Evolutionary conservation across 2,329 filamentous ascomycete species (phyloP).

Genomic region (Incumbomyces delicatus): DNA sequence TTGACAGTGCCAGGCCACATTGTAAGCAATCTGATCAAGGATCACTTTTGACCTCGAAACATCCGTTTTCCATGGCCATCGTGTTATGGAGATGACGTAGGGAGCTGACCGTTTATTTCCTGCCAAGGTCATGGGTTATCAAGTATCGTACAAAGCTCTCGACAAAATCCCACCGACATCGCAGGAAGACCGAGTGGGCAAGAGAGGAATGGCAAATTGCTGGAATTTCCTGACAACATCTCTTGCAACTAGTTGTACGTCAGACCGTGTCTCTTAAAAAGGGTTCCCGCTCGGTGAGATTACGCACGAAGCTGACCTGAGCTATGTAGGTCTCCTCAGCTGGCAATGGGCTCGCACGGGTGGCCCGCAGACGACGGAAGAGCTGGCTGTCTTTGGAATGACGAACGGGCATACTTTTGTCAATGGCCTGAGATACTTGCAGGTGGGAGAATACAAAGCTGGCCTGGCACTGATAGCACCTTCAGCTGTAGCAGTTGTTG

Average conservation of each 20-base stretch:
- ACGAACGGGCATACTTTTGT: background rate
- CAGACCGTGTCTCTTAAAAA: background rate
- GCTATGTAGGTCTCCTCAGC: background rate
- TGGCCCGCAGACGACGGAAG: background rate
- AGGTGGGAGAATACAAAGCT: background rate
- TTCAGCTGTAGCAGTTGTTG: background rate
- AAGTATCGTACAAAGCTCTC: background rate
- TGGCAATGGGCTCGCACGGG: background rate
- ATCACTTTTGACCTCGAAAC: background rate
- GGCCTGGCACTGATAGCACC: background rate
- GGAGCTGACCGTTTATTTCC: too few relatives aligned
- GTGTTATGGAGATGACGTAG: too few relatives aligned
- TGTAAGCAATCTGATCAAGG: background rate
- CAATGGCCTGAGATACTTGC: background rate
- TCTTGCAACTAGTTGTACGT: background rate
- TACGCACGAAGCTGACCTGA: background rate
- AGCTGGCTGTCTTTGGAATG: background rate
- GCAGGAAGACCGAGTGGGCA: background rate
- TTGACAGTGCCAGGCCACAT: constrained; percentile 6
- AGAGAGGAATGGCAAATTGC: background rate
- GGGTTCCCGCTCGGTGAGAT: too few relatives aligned
- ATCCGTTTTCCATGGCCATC: too few relatives aligned
- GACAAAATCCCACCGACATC: background rate
- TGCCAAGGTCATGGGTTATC: background rate
- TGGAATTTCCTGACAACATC: constrained; percentile 1